Evolutionary conservation across 257 asterid genomes (phyloP), one percentile per base, ranked within the genome.

Genomic region (Lantana camara): DNA sequence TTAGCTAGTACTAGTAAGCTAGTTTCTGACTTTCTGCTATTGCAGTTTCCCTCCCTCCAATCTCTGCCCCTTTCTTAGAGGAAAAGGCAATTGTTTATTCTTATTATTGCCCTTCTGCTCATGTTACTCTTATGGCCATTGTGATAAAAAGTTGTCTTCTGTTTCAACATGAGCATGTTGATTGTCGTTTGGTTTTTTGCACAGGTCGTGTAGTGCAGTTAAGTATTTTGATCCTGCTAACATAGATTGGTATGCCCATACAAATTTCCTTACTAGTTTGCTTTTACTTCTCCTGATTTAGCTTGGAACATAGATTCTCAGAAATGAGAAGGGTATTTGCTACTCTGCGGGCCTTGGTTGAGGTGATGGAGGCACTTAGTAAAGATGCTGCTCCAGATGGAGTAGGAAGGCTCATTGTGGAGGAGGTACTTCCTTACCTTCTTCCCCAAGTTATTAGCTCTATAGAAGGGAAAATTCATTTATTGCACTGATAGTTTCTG

Each of bases 301-400:
- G 93, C 75, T 66, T 84, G 83, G 81, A 81, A 55, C 75, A 41
- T 57, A 80, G 86, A 72, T 77, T 75, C 75, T 77, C 88, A 13
- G 90, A 93, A 80, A 84, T 84, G 95, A 83, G 58, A 73, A 84
- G 78, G 78, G 95, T 88, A 46, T 82, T 87, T 76, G 87, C 95
- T 50, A 90, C 86, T 59, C 63, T 88, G 85, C 88, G 91, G 84
- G 99, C 99, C 64, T 75, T 93, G 77, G 84, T 93, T 63, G 99
- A 87, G 82, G 99, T 93, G 77, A 84, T 93, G 99, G 97, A 90
- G 74, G 77, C 70, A 63, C 87, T 93, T 35, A 90, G 86, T 69
- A 90, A 85, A 75, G 96, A 90, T 70, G 95, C 80, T 24, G 70
- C 89, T 45, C 82, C 95, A 21, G 89, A 75, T 74, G 89, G 89